These are phyloP conservation scores for Volvox africanus DNA, from an alignment of 139 green algal genomes.

Conservation along the genomic window DNA sequence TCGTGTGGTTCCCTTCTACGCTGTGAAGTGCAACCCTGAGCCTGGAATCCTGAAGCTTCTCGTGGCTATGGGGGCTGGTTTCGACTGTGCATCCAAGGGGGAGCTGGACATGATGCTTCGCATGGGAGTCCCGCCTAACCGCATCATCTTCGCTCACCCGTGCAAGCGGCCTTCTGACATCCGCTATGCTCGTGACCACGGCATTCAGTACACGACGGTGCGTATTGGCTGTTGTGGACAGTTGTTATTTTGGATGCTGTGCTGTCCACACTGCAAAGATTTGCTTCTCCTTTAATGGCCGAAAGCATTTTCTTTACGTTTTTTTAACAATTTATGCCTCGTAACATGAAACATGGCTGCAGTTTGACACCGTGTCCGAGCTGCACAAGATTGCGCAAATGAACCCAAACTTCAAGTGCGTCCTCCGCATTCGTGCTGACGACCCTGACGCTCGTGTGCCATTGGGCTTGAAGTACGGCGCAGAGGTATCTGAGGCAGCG, in stretches of 20 bases:
- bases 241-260: no score
- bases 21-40: conserved; percentile 97
- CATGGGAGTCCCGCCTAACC: conserved; percentile 80
- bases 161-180: conserved; percentile 94
- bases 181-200: conserved; percentile 61
- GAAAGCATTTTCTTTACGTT: no score
- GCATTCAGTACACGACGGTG: conserved; percentile 85
- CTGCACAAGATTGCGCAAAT: conserved; percentile 89
- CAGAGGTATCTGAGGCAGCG: conserved; percentile 75
- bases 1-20: conserved; percentile 93
- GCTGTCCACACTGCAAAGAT: no score
- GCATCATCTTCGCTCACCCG: conserved; percentile 96
- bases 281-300: no score
- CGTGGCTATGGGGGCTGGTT: conserved; percentile 89
- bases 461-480: conserved; percentile 90
- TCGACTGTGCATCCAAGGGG: conserved; percentile 93
- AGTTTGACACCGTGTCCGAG: conserved; percentile 94
- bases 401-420: conserved; percentile 75
- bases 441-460: conserved; percentile 80
- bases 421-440: conserved; percentile 94
- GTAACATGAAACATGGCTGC: background rate
- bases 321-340: no score
- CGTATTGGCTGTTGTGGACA: background rate
- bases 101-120: conserved; percentile 89
- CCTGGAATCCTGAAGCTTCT: conserved; percentile 86